Base-by-base conservation (phyloP, 176 grass and related monocot genomes). In the Triticum aestivum region DNA sequence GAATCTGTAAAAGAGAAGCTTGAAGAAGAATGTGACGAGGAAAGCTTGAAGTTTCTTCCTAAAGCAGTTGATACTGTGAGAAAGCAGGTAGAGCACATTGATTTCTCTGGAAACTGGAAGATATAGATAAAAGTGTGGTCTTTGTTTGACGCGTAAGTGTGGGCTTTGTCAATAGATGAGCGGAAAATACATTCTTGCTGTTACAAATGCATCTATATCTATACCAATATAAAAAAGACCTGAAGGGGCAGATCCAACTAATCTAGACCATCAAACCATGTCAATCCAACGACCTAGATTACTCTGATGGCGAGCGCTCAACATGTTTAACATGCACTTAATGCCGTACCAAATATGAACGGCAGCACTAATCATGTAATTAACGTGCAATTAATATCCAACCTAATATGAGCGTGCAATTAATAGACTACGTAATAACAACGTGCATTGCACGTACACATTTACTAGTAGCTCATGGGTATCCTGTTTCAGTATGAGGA, bases 11-110 rank as follows among this genome's bases (percentile, higher is more conserved):
- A 94, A 88, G 61, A 80, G 86, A 96, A 99, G 82, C 94, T 96
- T 84, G 90, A 91, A 87, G 94, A 99, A 94, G 97, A 99, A 79
- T 79, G 92, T 33, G 97, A 99, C 5, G 94, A 96, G 63, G 94
- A 96, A 56, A 92, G 92, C 90, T 87, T 99, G 85, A 94, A 96
- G 82, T 94, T 92, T 88, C 85, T 99, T 88, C 59, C 83, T 42
- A 99, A 99, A 83, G 90, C 88, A 58, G 87, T 96, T 79, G 97
- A 99, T 38, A 94, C 88, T 32, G 90, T 99, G 65, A 92, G 97
- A 82, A 99, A 99, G 89, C 75, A 99, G 91, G 97, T 99, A 89
- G 21, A 26, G 26, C 27, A 67, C 34, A 61, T 73, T 20, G 38
- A 42, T 73, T 73, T 54, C 15, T 59, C 56, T 59, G 56, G 56